phyloP scores from a whole-genome alignment of 148 eudicot genomes.

The Rhododendron henanense region DNA sequence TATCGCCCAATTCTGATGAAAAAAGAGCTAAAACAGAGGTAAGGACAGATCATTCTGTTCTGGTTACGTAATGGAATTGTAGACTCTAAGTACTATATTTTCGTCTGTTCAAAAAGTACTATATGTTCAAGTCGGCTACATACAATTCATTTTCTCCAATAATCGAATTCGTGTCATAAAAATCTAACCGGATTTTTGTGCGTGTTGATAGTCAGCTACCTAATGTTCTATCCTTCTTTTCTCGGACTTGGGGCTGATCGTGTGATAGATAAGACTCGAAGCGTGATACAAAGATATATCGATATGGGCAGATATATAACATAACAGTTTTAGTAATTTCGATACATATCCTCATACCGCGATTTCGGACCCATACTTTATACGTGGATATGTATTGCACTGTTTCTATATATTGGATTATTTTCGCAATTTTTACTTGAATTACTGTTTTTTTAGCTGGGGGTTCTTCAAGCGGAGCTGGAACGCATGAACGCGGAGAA shows the following conservation, averaged over 20 bases:
- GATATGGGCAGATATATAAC: neutral
- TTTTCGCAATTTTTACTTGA: neutral
- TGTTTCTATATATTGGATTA: neutral
- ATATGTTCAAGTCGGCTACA: neutral
- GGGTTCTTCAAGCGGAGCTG: constrained; percentile 36
- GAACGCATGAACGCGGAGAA: constrained; percentile 43
- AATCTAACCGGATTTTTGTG: neutral
- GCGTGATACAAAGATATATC: neutral
- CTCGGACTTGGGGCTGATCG: no score
- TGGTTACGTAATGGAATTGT: neutral
- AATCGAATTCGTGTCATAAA: neutral
- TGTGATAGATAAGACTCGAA: neutral
- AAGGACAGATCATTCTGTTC: neutral
- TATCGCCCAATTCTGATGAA: constrained; percentile 36
- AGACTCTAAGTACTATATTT: neutral
- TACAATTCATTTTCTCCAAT: neutral
- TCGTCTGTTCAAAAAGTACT: no score
- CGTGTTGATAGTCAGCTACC: neutral
- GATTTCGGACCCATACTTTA: neutral
- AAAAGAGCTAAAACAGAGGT: constrained; percentile 48
- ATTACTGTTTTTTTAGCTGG: constrained; percentile 17
- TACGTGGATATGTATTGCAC: neutral
- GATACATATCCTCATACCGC: neutral
- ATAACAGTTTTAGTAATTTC: neutral
- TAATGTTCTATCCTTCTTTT: no score